A percentile compares a stretch with the other conserved stretches of the same genome.
phyloP scores from a whole-genome alignment of 1,284 basidiomycete genomes.

The Exsudoporus floridanus region DNA sequence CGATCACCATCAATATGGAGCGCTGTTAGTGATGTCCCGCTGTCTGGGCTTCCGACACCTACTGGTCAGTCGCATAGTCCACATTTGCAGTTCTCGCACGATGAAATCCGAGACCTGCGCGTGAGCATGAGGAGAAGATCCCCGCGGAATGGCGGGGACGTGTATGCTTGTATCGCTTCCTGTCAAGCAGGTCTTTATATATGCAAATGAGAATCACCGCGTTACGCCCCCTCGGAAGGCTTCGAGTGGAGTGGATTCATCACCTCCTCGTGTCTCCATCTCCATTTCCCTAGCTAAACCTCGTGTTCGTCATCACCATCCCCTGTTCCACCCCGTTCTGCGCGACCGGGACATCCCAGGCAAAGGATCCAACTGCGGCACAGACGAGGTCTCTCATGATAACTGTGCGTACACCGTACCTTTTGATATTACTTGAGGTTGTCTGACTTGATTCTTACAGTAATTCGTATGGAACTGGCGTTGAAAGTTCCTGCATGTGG shows the following conservation, averaged over 20 bases:
- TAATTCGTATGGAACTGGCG: slow-evolving; percentile 92
- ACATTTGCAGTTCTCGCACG: too few relatives aligned
- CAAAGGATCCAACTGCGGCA: slow-evolving; percentile 67
- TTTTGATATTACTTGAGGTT: slow-evolving; percentile 96
- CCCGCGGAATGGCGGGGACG: slow-evolving; percentile 90
- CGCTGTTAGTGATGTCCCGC: too few relatives aligned
- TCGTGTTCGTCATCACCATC: slow-evolving; percentile 68
- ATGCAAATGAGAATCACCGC: slow-evolving; percentile 37
- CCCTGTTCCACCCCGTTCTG: slow-evolving; percentile 78
- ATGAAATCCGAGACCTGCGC: too few relatives aligned
- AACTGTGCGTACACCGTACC: slow-evolving; percentile 94
- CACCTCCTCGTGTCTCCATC: slow-evolving; percentile 88
- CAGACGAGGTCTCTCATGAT: slow-evolving; percentile 75
- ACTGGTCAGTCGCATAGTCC: too few relatives aligned
- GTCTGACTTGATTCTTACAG: slow-evolving; percentile 86
- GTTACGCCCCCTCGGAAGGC: slow-evolving; percentile 92
- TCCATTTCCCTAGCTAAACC: slow-evolving; percentile 88
- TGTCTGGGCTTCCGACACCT: too few relatives aligned
- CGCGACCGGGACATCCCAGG: slow-evolving; percentile 56
- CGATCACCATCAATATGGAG: too few relatives aligned
- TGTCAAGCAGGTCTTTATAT: slow-evolving; percentile 36
- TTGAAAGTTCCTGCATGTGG: slow-evolving; percentile 72
- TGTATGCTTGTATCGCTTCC: slow-evolving; percentile 91
- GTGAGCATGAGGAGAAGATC: slow-evolving; percentile 85
- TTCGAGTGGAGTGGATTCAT: slow-evolving; percentile 94